phyloP scores from a whole-genome alignment of 1,284 basidiomycete species.

The Veloboletus limbatus region DNA sequence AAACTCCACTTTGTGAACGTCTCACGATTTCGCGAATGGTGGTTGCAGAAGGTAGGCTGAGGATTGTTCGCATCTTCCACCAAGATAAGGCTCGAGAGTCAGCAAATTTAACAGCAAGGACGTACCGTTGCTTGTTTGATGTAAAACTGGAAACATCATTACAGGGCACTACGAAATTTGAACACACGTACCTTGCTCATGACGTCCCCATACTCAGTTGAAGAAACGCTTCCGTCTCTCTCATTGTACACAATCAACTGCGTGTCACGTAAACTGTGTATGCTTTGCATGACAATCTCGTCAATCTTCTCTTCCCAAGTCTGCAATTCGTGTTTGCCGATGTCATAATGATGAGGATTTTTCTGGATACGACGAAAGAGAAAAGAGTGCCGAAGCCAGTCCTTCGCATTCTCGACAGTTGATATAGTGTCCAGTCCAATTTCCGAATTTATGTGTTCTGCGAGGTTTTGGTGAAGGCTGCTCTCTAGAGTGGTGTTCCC shows the following conservation, averaged over 20 bases:
- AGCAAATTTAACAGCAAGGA: background rate
- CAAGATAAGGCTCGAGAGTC: background rate
- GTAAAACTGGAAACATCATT: constrained; percentile 52
- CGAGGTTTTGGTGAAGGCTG: constrained; percentile 77
- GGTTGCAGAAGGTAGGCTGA: constrained; percentile 53
- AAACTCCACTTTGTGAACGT: background rate
- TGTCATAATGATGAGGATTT: constrained; percentile 76
- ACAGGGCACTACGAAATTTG: background rate
- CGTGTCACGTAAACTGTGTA: constrained; percentile 55
- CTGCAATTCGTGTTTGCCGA: constrained; percentile 55
- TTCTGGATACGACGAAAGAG: constrained; percentile 79
- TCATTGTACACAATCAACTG: constrained; percentile 52
- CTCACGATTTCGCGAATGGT: constrained; percentile 65
- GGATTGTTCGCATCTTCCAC: constrained; percentile 62
- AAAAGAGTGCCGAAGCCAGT: constrained; percentile 82
- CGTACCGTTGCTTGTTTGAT: constrained; percentile 65
- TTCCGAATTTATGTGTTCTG: constrained; percentile 92
- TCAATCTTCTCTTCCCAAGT: constrained; percentile 71
- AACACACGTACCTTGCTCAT: constrained; percentile 72
- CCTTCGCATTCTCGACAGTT: constrained; percentile 62
- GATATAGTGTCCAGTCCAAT: constrained; percentile 82
- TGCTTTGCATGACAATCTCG: constrained; percentile 65
- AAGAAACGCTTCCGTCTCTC: constrained; percentile 43
- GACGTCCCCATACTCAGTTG: constrained; percentile 76
- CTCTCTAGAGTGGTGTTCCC: constrained; percentile 79